Evolutionary conservation across 2,329 filamentous ascomycete genomes (phyloP), one percentile per base, ranked within the genome.

Genomic region (Beauveria pseudobassiana): DNA sequence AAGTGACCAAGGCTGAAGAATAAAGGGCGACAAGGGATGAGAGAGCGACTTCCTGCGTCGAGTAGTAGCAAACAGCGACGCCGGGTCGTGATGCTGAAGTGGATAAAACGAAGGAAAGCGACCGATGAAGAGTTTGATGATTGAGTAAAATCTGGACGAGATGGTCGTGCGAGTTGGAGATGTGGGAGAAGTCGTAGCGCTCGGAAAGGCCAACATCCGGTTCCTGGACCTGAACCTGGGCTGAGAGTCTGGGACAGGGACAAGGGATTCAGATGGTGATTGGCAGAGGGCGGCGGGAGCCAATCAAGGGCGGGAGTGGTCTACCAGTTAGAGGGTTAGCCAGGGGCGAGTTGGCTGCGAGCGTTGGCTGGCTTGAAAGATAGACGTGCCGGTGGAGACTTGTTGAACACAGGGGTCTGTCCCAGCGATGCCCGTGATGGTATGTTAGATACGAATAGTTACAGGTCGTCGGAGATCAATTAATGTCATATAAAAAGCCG

Each of bases 11-110:
- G 16, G 28, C 26, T 8, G 20, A 52, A 43, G 18, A 54, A 54
- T 9, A 22, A 46, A 30, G 20, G 26, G 34, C 54, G 54, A 57
- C 10, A 57, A 48, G n/a, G 8, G 43, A 49, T 18, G 49, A 26
- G 8, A 26, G 34, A 22, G 30, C 9, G 26, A 10, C 22, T 24
- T 54, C 49, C 3, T 4, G 4, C 16, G 22, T 9, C 14, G 26
- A 49, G 20, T 2, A 45, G 38, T 5, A 60, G 49, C 26, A 49
- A 61, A 26, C 20, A 18, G 59, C 51, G 59, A 55, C 59, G 3
- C 59, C 59, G 30, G 59, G 59, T 24, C 50, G 59, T 55, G 50
- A 61, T 48, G 51, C 50, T 55, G 49, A 18, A 60, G 18, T 14
- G 40, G 24, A 46, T 24, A 42, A 16, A 16, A 48, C 42, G 51